A percentile compares a stretch with the other conserved stretches of the same genome.
Evolutionary conservation across 108 stramenopile species (phyloP).

Genomic region (Cyclotella sp.): DNA sequence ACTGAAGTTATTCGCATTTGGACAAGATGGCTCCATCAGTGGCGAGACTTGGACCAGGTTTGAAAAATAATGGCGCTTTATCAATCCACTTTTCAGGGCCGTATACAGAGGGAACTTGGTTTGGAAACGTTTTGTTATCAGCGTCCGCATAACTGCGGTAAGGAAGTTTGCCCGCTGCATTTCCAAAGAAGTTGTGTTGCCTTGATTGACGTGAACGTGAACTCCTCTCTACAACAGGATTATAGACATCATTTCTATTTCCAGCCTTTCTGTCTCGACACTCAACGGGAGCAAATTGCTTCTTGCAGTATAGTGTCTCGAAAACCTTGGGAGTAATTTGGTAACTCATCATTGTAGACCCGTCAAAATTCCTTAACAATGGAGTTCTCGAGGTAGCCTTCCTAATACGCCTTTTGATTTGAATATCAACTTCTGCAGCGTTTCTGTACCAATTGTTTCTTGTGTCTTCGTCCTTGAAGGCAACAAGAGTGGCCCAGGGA

Average conservation of each 20-base stretch:
- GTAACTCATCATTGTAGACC: slow-evolving; percentile 71
- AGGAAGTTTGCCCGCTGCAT: not conserved
- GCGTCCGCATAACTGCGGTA: not conserved
- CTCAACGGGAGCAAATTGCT: not conserved
- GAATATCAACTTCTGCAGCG: slow-evolving; percentile 59
- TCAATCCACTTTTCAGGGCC: slow-evolving; percentile 1
- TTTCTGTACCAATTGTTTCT: slow-evolving; percentile 63
- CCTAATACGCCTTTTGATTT: slow-evolving; percentile 59
- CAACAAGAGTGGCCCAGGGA: slow-evolving; percentile 65
- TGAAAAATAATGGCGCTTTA: slow-evolving; percentile 9
- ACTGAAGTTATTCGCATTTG: not conserved
- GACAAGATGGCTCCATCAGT: not conserved
- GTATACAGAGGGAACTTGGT: not conserved
- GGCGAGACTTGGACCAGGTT: not conserved
- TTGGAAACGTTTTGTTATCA: slow-evolving; percentile 1
- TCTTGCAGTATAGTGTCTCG: slow-evolving; percentile 32
- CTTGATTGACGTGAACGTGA: slow-evolving; percentile 7
- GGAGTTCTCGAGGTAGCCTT: slow-evolving; percentile 46
- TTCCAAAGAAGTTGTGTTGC: not conserved
- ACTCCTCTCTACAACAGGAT: slow-evolving; percentile 3
- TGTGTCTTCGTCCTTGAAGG: slow-evolving; percentile 58
- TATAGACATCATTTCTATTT: not conserved
- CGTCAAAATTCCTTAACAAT: slow-evolving; percentile 74
- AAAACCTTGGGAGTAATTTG: slow-evolving; percentile 59
- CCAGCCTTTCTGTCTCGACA: not conserved